Evolutionary conservation across 495 filamentous ascomycete species (phyloP), one percentile per base, ranked within the genome.

Genomic region (Evernia prunastri): DNA sequence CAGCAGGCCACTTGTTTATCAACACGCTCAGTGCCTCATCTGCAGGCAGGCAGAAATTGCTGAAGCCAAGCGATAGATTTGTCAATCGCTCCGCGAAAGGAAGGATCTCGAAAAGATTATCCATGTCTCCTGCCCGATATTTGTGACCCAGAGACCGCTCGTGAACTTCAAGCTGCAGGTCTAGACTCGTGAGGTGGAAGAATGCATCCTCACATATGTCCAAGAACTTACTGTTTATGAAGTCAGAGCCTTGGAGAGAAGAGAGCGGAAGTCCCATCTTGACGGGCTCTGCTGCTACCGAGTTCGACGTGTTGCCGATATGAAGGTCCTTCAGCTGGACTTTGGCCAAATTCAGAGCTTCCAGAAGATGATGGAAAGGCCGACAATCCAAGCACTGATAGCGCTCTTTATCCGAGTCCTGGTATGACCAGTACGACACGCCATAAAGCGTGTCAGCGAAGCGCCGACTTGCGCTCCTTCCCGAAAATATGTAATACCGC

Each of bases 221-320:
- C 51, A 56, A 17, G 25, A 56, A 15, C 9, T 17, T 6, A 18
- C 20, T 35, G 10, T 56, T 27, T 6, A 31, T 13, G 20, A 33
- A 0, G 10, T 56, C 10, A 6, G 8, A 10, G 12, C 18, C 12
- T 3, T 27, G 31, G 25, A 56, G 51, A 18, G 51, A 56, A 13
- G 51, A 56, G 51, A 56, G 51, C 27, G 25, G 51, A 33, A 56
- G 51, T 27, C 51, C 27, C 51, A 56, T 33, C 18, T 56, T 56
- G 5, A 56, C 12, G 20, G 51, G 23, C 17, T 15, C 11, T 33
- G 12, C 27, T 31, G 6, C 25, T 17, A 31, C 17, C n/a, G n/a
- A n/a, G 0, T 13, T 27, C 33, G 4, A 33, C 51, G 27, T 31
- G 1, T 33, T 56, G 51, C 51, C 51, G 11, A 56, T 33, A 13